Conservation (phyloP, 352 stramenopile species). For the Saprolegnia diclina region DNA sequence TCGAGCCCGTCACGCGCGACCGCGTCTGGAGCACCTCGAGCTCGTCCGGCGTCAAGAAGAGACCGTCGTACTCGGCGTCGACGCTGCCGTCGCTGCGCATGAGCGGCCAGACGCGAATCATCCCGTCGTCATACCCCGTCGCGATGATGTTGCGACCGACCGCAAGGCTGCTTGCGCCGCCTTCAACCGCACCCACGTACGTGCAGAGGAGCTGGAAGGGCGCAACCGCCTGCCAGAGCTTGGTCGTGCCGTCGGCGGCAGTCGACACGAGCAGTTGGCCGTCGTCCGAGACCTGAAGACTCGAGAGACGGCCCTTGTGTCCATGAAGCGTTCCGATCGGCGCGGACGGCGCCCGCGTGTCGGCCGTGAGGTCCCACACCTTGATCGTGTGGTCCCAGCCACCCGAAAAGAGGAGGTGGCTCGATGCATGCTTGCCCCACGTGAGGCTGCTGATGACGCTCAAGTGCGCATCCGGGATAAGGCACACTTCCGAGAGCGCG, state of each 20-base stretch:
- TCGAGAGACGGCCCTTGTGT: conserved; percentile 25
- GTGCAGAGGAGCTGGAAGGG: conserved; percentile 29
- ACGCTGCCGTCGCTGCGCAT: conserved; percentile 13
- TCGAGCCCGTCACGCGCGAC: neutral
- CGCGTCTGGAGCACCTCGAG: neutral
- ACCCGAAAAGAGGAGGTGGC: conserved; percentile 27
- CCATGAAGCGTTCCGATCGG: conserved; percentile 17
- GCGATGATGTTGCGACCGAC: conserved; percentile 24
- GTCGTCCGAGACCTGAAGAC: conserved; percentile 12
- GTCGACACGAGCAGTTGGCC: conserved; percentile 23
- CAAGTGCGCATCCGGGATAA: conserved; percentile 20
- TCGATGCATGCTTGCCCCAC: conserved; percentile 21
- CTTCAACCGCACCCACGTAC: conserved; percentile 19
- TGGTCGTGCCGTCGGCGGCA: conserved; percentile 21
- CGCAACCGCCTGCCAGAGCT: conserved; percentile 23
- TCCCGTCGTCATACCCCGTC: conserved; percentile 28
- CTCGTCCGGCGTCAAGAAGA: conserved; percentile 21
- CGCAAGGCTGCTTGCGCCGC: conserved; percentile 18
- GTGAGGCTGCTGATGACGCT: conserved; percentile 22
- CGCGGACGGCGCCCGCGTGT: conserved; percentile 2
- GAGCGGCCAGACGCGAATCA: conserved; percentile 27
- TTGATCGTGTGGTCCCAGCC: conserved; percentile 28
- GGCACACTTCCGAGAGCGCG: conserved; percentile 16
- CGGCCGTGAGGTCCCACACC: conserved; percentile 20
- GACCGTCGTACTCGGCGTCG: conserved; percentile 8